Evolutionary conservation across 2,329 filamentous ascomycete genomes (phyloP), one percentile per base, ranked within the genome.

Genomic region (Cordyceps militaris): DNA sequence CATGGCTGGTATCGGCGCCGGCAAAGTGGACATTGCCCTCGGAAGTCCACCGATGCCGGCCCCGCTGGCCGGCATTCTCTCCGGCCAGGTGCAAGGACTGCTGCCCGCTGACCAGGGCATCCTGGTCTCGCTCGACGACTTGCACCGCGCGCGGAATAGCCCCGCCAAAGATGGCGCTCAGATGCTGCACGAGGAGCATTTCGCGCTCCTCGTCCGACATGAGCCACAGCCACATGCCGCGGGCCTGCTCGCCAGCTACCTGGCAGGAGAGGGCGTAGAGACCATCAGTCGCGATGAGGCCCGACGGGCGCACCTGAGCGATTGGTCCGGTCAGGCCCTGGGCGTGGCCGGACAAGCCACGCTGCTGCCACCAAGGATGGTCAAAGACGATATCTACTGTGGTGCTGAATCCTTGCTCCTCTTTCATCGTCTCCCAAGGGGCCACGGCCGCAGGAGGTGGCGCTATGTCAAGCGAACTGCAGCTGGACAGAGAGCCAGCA

Each of bases 331-430:
- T 54, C 2, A 56, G 26, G 19, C 61, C 61, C 44, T 60, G 60
- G 4, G 62, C 61, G 26, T 49, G 58, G 24, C 61, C 63, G 11
- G 59, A 63, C 14, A 64, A 49, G 2, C 62, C 61, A n/a, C 60
- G 57, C 44, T 63, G 59, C 9, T 55, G 60, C 64, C 64, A 66
- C 64, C 64, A 66, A 13, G 64, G 61, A 49, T 59, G 54, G 5
- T 63, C 61, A 26, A 61, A 65, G 2, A 60, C 34, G 11, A 65
- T 10, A 5, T 58, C 52, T n/a, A 59, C 57, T 24, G 60, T 62
- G 42, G 52, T 57, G 52, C 58, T 59, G 50, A 62, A 66, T 2
- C 62, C 62, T 11, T 40, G 19, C 46, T 61, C 53, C 23, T 60
- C 47, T 2, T 46, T 43, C 21, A 48, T 47, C 23, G 57, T 59